phyloP scores from a whole-genome alignment of 176 grass and related monocot species.

The Eragrostis nindensis region DNA sequence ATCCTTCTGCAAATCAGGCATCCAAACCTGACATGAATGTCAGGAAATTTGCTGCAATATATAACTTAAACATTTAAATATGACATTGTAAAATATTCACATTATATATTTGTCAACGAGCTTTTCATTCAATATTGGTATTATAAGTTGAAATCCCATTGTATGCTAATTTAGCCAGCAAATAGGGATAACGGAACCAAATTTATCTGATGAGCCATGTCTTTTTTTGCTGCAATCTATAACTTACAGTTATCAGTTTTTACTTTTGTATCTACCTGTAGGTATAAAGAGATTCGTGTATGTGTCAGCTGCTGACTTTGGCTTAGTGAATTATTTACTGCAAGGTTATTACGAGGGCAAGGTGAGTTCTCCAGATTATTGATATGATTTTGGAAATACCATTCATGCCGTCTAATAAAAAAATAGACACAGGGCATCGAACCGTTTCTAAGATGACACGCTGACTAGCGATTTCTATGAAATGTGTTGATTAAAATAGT shows the following conservation, averaged over 20 bases:
- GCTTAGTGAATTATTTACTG: conserved; percentile 76
- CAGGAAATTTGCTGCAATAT: neutral
- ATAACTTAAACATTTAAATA: conserved; percentile 29
- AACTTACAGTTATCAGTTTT: conserved; percentile 1
- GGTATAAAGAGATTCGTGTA: conserved; percentile 95
- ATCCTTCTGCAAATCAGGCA: neutral
- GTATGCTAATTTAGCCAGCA: neutral
- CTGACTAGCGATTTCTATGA: neutral
- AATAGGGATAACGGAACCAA: neutral
- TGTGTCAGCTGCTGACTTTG: conserved; percentile 93
- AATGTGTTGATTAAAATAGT: neutral
- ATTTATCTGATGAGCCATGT: neutral
- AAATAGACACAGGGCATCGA: neutral
- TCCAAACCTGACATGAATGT: too few species aligned
- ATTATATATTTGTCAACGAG: neutral
- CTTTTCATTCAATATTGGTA: neutral
- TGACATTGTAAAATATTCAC: conserved; percentile 13
- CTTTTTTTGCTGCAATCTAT: neutral
- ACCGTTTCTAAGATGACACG: neutral
- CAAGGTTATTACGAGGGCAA: conserved; percentile 95
- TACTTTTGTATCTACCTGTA: conserved; percentile 41
- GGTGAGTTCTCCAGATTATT: conserved; percentile 45
- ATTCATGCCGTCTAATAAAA: neutral
- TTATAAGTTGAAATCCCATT: conserved; percentile 9
- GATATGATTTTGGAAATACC: neutral